Evolutionary conservation across 2,329 filamentous ascomycete species (phyloP), one percentile per base, ranked within the genome.

Genomic region (Beauveria sp.): DNA sequence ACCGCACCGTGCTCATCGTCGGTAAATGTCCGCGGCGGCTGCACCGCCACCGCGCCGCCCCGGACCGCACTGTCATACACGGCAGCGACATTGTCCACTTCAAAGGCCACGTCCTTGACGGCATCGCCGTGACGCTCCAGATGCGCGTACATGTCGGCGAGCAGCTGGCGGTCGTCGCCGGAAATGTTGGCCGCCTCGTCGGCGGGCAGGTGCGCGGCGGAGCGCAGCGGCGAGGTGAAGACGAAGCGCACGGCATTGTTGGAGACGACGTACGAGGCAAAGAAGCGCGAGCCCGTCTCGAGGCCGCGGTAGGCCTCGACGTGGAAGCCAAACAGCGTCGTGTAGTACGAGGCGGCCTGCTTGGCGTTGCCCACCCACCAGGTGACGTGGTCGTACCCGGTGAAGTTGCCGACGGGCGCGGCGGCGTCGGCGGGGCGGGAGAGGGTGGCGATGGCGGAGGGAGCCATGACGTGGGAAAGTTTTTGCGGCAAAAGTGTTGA

Each of bases 361-460:
- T 97, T 97, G 68, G 93, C 93, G 72, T 98, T 98, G 72, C 93
- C 92, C 34, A 97, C 93, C 79, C 91, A 96, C 93, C 93, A 97
- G 67, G 91, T 93, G 61, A 96, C 85, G 75, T 96, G 90, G 76
- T 96, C 91, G 74, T 96, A 97, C 71, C 91, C 92, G 64, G 85
- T 84, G 78, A 96, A 93, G 71, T 81, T 82, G 68, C 75, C 64
- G 68, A 77, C 68, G 68, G 80, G 76, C 68, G 82, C 79, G 52
- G 84, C 77, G 63, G 81, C 79, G 68, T 79, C 82, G 54, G 71
- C 71, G 66, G 77, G 73, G 64, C 79, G 78, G 67, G 75, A 74
- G 58, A 72, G 72, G 57, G 79, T 77, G 50, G 79, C 78, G 68
- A 84, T 77, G 63, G 83, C 83, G 66, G 83, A 84, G 64, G 64